These are phyloP conservation scores for Mycena galericulata DNA, from an alignment of 768 basidiomycete species.

Conservation along the genomic window DNA sequence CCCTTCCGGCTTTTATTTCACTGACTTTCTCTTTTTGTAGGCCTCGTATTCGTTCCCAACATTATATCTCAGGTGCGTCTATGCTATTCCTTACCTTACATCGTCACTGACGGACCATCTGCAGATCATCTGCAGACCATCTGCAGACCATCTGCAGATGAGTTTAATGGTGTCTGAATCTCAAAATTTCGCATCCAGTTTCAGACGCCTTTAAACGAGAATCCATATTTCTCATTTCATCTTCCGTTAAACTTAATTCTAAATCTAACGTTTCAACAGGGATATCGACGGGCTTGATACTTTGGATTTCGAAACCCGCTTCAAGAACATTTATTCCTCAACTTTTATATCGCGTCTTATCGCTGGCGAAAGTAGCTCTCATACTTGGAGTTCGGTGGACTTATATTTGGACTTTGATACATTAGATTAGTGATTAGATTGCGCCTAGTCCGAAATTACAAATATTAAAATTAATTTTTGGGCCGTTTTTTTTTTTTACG, in stretches of 20 bases:
- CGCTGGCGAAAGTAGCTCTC: background rate
- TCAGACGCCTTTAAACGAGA: background rate
- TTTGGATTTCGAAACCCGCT: background rate
- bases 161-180: background rate
- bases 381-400: background rate
- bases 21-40: background rate
- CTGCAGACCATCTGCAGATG: slow-evolving; percentile 12
- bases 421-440: slow-evolving; percentile 1
- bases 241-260: background rate
- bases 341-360: background rate
- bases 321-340: background rate
- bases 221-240: background rate
- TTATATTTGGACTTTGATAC: background rate
- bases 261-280: background rate
- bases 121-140: slow-evolving; percentile 4
- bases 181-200: background rate
- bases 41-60: too few relatives aligned
- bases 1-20: background rate
- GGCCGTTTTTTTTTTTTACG: background rate
- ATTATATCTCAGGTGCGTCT: too few relatives aligned
- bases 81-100: too few relatives aligned
- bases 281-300: background rate
- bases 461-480: background rate
- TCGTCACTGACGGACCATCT: too few relatives aligned
- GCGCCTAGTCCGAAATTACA: background rate